Evolutionary conservation across 169 alveolate genomes (phyloP), one percentile per base, ranked within the genome.

Genomic region (Plasmodium coatneyi): DNA sequence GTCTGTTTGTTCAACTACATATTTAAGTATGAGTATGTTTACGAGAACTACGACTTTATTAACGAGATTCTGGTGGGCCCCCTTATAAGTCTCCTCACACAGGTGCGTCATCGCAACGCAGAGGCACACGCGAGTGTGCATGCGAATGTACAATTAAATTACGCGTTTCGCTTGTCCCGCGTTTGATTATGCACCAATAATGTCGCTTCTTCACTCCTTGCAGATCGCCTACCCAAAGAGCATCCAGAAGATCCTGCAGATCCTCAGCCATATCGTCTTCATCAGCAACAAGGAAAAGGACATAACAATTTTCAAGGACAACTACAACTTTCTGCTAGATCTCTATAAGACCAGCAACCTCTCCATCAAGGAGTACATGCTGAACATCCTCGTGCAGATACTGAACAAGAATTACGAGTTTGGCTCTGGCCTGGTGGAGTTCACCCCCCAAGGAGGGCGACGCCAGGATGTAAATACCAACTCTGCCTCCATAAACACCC

Each of bases 251-350:
- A 79, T 89, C 71, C 54, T 89, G 56, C 41, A 89, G 34, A 89
- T 89, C 80, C 46, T 89, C 32, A 89, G 89, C 36, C 89, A 89
- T n/a, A 89, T 89, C 6, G 82, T 89, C 34, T 78, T 89, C 34
- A 79, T 89, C 46, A 79, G 83, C 52, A 89, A 89, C 34, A 89
- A 79, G 28, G 83, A 89, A 79, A 89, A 66, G 39, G 94, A 89
- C 39, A 89, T 89, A 36, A 79, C 89, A 1, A 78, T 89, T 49
- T 89, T 89, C 56, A 89, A 79, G 34, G 94, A 89, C 5, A 78
- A 89, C 16, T 89, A 89, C 74, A 79, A 89, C 36, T 89, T 89
- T n/a, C 71, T 89, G 3, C 56, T 89, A 28, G 89, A 89, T 36
- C 46, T 89, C 56, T 89, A 89, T 39, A 79, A 60, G 46, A 89